Evolutionary conservation across 352 stramenopile species (phyloP), one percentile per base, ranked within the genome.

Genomic region (Phytophthora tentaculata): DNA sequence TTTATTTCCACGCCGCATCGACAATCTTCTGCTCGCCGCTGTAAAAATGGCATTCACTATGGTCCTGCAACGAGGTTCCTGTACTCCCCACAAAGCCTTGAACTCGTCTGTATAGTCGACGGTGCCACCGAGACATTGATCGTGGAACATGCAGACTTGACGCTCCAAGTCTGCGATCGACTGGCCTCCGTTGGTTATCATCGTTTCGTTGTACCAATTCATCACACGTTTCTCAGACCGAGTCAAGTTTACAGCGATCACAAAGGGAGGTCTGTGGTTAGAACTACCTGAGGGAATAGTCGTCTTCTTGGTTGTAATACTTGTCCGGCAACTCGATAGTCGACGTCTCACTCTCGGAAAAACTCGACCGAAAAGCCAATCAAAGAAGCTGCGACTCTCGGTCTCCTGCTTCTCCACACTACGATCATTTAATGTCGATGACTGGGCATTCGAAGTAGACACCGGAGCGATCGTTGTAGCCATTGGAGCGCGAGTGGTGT

Each of bases 131-230:
- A 86, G 76, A 62, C 79, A 88, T 24, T 80, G 64, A 7, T 82
- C 73, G 32, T 88, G 68, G 54, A 84, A 79, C 72, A 80, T 67
- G 49, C 79, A 83, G 32, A 77, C 43, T 67, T 86, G 83, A 50
- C 69, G 72, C 41, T 88, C 77, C 49, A 86, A 67, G 44, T 88
- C 74, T 9, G 64, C 74, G 5, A 44, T n/a, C 13, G 61, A 67
- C 1, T 67, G 35, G 1, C 64, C 73, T 43, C 73, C 70, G 12
- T 73, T 61, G 7, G 56, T 32, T 37, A 61, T 26, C 47, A 72
- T 64, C 12, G 66, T 58, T 17, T 68, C 57, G 20, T 79, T 64
- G 39, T 84, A 83, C 73, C 73, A 83, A 7, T 63, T 67, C 43
- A 73, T 65, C 19, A 83, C 65, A 16, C 59, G 61, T 43, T 61